A percentile compares a stretch with the other conserved stretches of the same genome.
Evolutionary conservation across 768 basidiomycete species (phyloP).

Genomic region (Naganishia vishniacii): DNA sequence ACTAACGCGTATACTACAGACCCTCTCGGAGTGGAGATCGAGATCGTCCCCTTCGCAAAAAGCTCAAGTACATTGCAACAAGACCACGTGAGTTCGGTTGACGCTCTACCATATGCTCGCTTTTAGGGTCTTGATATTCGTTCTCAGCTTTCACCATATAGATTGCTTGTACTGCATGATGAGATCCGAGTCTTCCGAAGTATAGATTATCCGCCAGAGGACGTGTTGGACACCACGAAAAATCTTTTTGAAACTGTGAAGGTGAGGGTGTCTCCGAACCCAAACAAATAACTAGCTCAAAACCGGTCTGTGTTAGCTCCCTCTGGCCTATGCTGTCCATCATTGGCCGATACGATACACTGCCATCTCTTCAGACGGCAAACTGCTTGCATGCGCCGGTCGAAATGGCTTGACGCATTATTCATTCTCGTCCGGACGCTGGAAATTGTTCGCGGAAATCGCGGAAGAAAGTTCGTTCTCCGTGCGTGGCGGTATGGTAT

Average conservation of each 20-base stretch:
- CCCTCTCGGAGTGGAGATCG: conserved; percentile 55
- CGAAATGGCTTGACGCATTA: conserved; percentile 86
- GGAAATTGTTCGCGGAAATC: conserved; percentile 80
- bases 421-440: conserved; percentile 85
- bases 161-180: conserved; percentile 92
- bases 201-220: conserved; percentile 88
- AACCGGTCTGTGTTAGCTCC: too few relatives aligned
- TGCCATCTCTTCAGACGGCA: conserved; percentile 80
- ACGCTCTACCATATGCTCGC: background rate
- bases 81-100: conserved; percentile 59
- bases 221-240: conserved; percentile 93
- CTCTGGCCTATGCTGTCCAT: conserved; percentile 73
- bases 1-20: conserved; percentile 52
- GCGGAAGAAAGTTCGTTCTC: conserved; percentile 78
- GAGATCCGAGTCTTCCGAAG: conserved; percentile 87
- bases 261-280: conserved; percentile 49
- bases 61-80: conserved; percentile 88
- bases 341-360: conserved; percentile 96
- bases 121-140: conserved; percentile 41
- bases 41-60: conserved; percentile 75
- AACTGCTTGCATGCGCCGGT: conserved; percentile 87
- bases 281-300: background rate
- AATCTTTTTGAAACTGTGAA: conserved; percentile 98
- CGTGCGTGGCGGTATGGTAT: conserved; percentile 84
- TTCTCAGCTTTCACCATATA: conserved; percentile 87